Evolutionary conservation across 2,329 filamentous ascomycete genomes (phyloP), one percentile per base, ranked within the genome.

Genomic region (Chaetomiaceae sp.): DNA sequence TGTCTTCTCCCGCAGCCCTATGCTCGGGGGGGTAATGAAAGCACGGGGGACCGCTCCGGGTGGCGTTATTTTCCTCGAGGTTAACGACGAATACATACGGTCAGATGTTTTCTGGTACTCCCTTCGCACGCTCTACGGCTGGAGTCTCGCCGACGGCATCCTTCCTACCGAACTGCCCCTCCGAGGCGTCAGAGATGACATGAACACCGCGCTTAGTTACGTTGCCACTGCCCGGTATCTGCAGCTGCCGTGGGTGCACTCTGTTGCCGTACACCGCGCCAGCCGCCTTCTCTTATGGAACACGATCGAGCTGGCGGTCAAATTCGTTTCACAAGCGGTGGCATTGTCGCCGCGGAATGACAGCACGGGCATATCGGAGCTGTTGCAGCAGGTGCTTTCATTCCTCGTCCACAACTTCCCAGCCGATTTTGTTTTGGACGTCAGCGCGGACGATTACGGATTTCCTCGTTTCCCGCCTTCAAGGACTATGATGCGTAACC

Each of bases 81-180:
- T 75, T 4, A 70, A 73, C 48, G 78, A 79, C 64, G 71, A 73
- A 29, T 82, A 77, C 67, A 65, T 83, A 25, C 74, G 75, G 21
- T 73, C 77, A 3, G 78, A 83, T 61, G 71, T 77, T 1, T 82
- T 83, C 64, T 78, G 76, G 66, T 75, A 75, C 64, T 77, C 78
- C 1, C 68, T 80, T n/a, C 79, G 82, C 61, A 72, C 75, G 40
- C 69, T 85, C 4, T 85, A 85, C 58, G 76, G 80, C 27, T 71
- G 74, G 51, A 75, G 77, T 0, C 69, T 83, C 5, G 61, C 60
- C 29, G 65, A 69, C 2, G 55, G 50, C 11, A 50, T 53, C n/a
- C 61, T 71, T 27, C 64, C 66, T 0, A 54, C 55, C 7, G 61
- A 63, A 14, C 46, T 61, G 4, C 53, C 25, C 3, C 56, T 60